Percentiles rank a stretch among this genome's conserved stretches.
Evolutionary conservation across 148 eudicot species (phyloP).

Genomic region (Rhododendron vialii): DNA sequence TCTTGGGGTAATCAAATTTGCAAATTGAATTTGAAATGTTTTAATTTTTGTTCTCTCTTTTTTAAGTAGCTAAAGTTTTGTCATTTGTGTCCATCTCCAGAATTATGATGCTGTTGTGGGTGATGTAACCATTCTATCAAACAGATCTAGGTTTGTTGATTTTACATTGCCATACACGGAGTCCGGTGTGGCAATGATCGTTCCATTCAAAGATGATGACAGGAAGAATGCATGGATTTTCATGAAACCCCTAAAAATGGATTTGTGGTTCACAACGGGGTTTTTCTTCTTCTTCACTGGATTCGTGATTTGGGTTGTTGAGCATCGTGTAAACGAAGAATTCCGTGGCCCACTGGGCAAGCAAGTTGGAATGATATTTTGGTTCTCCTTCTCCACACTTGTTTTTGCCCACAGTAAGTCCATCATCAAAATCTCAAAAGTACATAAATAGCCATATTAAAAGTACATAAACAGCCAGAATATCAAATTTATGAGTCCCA

Average conservation of each 20-base stretch:
- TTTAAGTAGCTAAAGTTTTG: neutral
- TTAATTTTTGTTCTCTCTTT: neutral
- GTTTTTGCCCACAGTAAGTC: slow-evolving; percentile 75
- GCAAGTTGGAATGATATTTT: slow-evolving; percentile 61
- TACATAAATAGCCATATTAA: neutral
- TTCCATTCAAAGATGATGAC: slow-evolving; percentile 36
- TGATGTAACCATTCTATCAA: slow-evolving; percentile 45
- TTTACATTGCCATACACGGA: slow-evolving; percentile 66
- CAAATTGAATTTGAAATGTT: neutral
- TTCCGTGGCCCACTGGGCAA: slow-evolving; percentile 51
- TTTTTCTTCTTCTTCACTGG: slow-evolving; percentile 57
- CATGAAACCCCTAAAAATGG: slow-evolving; percentile 54
- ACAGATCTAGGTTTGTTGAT: slow-evolving; percentile 45
- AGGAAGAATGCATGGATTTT: slow-evolving; percentile 61
- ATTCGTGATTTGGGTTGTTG: slow-evolving; percentile 70
- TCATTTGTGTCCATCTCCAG: slow-evolving; percentile 22
- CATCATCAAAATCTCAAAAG: neutral
- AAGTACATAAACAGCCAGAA: too few relatives aligned
- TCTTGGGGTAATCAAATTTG: slow-evolving; percentile 22
- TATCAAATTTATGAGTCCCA: too few relatives aligned
- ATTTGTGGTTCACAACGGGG: slow-evolving; percentile 55
- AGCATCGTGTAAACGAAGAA: slow-evolving; percentile 56
- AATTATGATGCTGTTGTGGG: slow-evolving; percentile 59
- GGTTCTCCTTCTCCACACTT: slow-evolving; percentile 68
- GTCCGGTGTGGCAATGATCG: slow-evolving; percentile 56